phyloP scores from a whole-genome alignment of 2,329 filamentous ascomycete species.

The Capronia coronata region DNA sequence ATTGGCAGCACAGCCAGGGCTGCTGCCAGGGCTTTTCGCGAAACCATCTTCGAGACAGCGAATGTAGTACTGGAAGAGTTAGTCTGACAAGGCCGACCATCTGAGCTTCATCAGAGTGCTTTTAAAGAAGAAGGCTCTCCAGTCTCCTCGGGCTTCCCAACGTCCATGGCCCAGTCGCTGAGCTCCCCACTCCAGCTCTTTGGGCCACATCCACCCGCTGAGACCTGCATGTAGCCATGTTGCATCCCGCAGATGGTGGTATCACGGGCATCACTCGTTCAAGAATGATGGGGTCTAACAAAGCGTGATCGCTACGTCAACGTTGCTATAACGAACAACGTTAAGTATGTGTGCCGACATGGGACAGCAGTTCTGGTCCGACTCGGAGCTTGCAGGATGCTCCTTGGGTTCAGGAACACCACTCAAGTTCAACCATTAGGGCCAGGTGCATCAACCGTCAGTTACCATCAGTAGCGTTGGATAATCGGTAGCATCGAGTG shows the following conservation, averaged over 20 bases:
- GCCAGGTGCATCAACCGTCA: too few relatives aligned
- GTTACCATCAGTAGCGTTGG: too few relatives aligned
- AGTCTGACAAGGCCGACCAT: not conserved
- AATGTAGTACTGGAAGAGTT: not conserved
- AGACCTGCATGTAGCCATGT: not conserved
- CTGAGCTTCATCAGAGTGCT: too few relatives aligned
- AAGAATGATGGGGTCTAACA: not conserved
- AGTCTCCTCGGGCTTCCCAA: not conserved
- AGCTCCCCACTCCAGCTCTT: not conserved
- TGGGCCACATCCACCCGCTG: constrained; percentile 1
- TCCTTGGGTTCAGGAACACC: not conserved
- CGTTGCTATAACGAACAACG: not conserved
- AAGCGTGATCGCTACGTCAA: constrained; percentile 3
- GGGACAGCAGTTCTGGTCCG: too few relatives aligned
- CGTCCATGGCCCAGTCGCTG: not conserved
- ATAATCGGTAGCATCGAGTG: not conserved
- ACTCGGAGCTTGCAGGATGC: too few relatives aligned
- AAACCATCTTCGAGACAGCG: constrained; percentile 2
- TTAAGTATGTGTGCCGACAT: not conserved
- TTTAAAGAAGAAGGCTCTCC: not conserved
- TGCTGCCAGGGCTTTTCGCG: constrained; percentile 10
- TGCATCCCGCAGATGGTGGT: not conserved
- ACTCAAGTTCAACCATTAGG: not conserved
- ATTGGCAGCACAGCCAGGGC: constrained; percentile 26
- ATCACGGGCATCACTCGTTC: not conserved